These are phyloP conservation scores for Lyophyllum atratum DNA, from an alignment of 768 basidiomycete species.

Conservation along the genomic window DNA sequence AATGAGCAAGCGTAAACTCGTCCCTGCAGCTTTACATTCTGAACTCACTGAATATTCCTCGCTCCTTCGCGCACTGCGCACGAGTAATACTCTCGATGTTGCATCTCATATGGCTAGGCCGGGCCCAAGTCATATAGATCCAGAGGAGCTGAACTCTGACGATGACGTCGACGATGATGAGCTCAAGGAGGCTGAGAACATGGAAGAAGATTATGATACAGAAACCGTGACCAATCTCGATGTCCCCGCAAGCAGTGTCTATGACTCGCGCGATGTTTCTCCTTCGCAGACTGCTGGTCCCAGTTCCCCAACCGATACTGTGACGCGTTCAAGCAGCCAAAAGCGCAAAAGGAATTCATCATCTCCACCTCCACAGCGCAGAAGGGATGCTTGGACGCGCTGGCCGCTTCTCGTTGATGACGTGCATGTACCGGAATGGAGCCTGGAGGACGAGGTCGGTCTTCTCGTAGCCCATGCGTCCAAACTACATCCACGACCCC, in stretches of 20 bases:
- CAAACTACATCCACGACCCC: constrained; percentile 20
- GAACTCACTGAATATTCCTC: constrained; percentile 71
- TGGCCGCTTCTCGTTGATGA: constrained; percentile 74
- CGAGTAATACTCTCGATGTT: constrained; percentile 58
- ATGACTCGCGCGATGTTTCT: constrained; percentile 13
- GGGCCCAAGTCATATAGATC: constrained; percentile 2
- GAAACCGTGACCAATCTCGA: constrained; percentile 3
- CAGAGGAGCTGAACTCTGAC: constrained; percentile 19
- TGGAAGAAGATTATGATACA: not conserved
- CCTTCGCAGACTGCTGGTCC: constrained; percentile 3
- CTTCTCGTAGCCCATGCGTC: constrained; percentile 43
- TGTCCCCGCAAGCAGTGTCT: constrained; percentile 4
- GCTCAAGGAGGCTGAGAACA: constrained; percentile 10
- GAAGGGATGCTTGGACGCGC: constrained; percentile 64
- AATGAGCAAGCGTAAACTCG: constrained; percentile 41
- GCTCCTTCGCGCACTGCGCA: constrained; percentile 64
- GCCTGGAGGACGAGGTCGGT: constrained; percentile 66
- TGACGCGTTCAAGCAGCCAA: constrained; percentile 4
- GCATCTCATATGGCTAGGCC: constrained; percentile 46
- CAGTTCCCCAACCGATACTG: constrained; percentile 5
- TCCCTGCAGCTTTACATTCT: constrained; percentile 57
- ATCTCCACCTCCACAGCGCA: constrained; percentile 14
- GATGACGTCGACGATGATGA: constrained; percentile 28
- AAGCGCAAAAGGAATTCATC: constrained; percentile 23
- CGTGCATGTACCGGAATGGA: constrained; percentile 69